Conservation (phyloP, 129 eudicot species). For the Smallanthus sonchifolius region DNA sequence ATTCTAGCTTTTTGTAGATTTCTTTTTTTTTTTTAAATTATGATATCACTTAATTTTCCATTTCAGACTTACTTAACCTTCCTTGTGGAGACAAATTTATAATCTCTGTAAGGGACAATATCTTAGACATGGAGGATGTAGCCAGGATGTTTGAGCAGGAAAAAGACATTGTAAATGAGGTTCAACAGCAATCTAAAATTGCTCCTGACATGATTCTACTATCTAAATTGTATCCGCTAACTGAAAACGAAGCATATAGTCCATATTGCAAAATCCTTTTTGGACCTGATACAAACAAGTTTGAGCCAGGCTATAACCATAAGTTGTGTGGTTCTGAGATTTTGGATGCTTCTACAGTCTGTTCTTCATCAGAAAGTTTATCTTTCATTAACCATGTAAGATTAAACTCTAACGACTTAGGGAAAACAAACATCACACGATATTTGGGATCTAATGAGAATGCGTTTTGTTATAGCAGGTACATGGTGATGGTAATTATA, state of each 20-base stretch:
- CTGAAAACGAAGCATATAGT: constrained; percentile 52
- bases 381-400: constrained; percentile 40
- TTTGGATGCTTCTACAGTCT: constrained; percentile 32
- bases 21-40: constrained; percentile 3
- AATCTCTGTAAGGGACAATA: constrained; percentile 56
- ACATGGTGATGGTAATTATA: constrained; percentile 30
- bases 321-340: constrained; percentile 16
- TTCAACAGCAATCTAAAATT: constrained; percentile 34
- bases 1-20: not conserved
- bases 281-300: constrained; percentile 21
- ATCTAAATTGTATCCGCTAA: constrained; percentile 43
- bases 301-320: constrained; percentile 14
- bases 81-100: constrained; percentile 65
- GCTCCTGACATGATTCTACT: constrained; percentile 56
- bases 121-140: constrained; percentile 70
- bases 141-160: constrained; percentile 82
- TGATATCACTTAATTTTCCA: constrained; percentile 4
- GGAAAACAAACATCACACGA: not conserved
- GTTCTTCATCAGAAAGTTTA: constrained; percentile 29
- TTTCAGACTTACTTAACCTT: constrained; percentile 55
- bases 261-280: constrained; percentile 57
- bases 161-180: constrained; percentile 37
- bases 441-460: not conserved
- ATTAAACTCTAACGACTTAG: not conserved
- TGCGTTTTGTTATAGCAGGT: constrained; percentile 28